Evolutionary conservation across 2,329 filamentous ascomycete genomes (phyloP).

Genomic region (Stachybotrys chlorohalonatus): DNA sequence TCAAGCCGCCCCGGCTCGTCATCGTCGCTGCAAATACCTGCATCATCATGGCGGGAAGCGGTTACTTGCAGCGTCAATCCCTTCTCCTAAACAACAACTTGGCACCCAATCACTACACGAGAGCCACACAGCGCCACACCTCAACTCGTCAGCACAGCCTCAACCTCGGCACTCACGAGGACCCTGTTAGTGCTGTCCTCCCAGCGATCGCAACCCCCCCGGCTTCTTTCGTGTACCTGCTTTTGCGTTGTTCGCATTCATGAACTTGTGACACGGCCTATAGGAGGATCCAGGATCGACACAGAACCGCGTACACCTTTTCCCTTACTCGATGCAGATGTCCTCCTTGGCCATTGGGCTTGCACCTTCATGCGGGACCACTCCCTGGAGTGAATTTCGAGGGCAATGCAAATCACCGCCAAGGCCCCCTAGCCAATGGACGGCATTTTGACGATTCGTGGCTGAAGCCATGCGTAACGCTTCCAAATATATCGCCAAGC

Average conservation of each 20-base stretch:
- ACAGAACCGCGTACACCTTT: too few species aligned
- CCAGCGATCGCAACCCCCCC: background rate
- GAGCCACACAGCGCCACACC: background rate
- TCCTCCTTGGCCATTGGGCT: too few species aligned
- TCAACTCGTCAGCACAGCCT: background rate
- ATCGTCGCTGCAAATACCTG: background rate
- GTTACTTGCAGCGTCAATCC: background rate
- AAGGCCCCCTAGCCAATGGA: too few species aligned
- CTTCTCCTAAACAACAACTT: background rate
- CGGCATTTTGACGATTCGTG: background rate
- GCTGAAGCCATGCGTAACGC: background rate
- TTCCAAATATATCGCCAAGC: background rate
- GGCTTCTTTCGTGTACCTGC: background rate
- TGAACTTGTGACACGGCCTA: too few species aligned
- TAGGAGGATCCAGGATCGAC: too few species aligned
- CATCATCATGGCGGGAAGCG: background rate
- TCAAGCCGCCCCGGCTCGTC: background rate
- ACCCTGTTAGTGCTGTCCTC: background rate
- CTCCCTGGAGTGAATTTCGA: too few species aligned
- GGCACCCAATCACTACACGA: background rate
- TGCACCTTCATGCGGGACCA: too few species aligned
- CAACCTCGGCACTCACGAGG: background rate
- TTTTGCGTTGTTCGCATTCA: background rate
- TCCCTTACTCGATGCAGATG: too few species aligned
- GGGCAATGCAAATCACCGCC: too few species aligned